phyloP scores from a whole-genome alignment of 208 protist species.

The Angomonas ambiguus region DNA sequence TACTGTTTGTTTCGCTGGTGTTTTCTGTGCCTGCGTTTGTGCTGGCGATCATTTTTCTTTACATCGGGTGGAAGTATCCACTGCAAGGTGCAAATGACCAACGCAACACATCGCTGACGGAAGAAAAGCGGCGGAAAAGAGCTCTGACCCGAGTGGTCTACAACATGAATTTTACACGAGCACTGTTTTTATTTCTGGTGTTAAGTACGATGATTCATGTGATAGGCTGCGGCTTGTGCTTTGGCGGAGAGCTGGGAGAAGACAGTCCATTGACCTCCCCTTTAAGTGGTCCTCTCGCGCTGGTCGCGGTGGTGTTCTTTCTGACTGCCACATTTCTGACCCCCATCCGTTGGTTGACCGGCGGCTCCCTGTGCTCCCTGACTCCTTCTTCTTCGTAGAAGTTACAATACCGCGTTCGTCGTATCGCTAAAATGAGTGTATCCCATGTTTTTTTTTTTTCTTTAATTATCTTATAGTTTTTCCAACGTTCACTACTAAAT shows the following conservation, averaged over 20 bases:
- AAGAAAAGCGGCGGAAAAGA: neutral
- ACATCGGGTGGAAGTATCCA: neutral
- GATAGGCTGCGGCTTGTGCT: too few species aligned
- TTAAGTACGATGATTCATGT: too few species aligned
- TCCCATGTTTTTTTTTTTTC: constrained; percentile 5
- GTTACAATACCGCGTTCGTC: too few species aligned
- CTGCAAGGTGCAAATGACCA: neutral
- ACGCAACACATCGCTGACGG: neutral
- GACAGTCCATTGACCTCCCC: too few species aligned
- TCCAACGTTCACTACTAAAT: neutral
- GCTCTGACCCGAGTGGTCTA: neutral
- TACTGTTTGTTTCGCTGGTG: neutral
- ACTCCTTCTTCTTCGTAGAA: constrained; percentile 11
- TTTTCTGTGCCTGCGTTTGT: neutral
- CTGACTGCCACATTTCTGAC: neutral
- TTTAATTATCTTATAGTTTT: neutral
- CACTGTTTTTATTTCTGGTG: too few species aligned
- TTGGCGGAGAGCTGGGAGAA: too few species aligned
- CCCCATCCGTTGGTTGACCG: neutral
- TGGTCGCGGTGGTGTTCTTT: neutral
- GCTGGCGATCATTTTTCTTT: neutral
- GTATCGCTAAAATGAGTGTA: too few species aligned
- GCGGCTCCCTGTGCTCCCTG: neutral
- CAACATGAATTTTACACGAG: neutral
- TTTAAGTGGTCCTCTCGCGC: too few species aligned